These are phyloP conservation scores for Draba incana DNA, from an alignment of 345 rosid species.

Conservation along the genomic window DNA sequence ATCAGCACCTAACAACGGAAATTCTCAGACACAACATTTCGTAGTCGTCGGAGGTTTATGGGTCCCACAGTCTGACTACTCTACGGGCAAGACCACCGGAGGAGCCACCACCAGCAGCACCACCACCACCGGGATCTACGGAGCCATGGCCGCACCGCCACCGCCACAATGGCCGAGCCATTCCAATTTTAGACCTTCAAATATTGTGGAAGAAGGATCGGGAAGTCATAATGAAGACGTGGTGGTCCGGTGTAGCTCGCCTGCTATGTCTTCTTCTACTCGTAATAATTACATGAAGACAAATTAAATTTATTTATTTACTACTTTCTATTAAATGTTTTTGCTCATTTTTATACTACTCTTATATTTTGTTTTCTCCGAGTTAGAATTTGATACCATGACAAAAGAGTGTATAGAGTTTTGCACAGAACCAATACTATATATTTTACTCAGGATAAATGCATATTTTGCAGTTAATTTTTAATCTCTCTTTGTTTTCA, in stretches of 20 bases:
- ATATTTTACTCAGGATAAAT: background rate
- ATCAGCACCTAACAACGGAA: conserved; percentile 46
- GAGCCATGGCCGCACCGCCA: conserved; percentile 41
- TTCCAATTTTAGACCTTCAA: conserved; percentile 33
- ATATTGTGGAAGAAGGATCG: conserved; percentile 33
- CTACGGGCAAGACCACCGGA: conserved; percentile 51
- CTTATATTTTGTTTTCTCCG: conserved; percentile 3
- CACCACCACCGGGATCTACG: conserved; percentile 50
- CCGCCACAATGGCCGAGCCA: conserved; percentile 44
- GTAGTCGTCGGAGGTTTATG: conserved; percentile 91
- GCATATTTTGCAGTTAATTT: background rate
- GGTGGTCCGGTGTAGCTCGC: conserved; percentile 38
- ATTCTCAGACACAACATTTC: conserved; percentile 73
- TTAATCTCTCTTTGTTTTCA: background rate
- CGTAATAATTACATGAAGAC: conserved; percentile 33
- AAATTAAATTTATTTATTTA: conserved; percentile 12
- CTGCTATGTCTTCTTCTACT: conserved; percentile 46
- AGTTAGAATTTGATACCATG: conserved; percentile 30
- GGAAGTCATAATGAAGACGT: conserved; percentile 32
- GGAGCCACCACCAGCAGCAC: conserved; percentile 43
- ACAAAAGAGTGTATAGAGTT: conserved; percentile 34
- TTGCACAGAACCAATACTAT: conserved; percentile 25
- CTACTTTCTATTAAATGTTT: conserved; percentile 5
- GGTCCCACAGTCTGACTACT: conserved; percentile 77
- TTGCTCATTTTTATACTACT: background rate